phyloP scores from a whole-genome alignment of 169 alveolate genomes.

The Plasmodium falciparum region DNA sequence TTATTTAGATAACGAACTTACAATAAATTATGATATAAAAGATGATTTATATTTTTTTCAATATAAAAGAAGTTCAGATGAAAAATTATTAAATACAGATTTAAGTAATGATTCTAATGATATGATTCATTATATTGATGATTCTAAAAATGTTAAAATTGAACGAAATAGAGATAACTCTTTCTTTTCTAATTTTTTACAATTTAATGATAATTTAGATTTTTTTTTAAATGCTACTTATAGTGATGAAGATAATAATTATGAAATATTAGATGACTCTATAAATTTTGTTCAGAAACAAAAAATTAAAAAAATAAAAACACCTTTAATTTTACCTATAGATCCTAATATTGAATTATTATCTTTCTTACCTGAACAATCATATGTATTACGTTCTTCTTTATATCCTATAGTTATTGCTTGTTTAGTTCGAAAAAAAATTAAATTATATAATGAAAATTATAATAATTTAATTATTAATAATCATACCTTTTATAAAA shows the following conservation, averaged over 20 bases:
- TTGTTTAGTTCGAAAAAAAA: constrained; percentile 68
- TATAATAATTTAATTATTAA: constrained; percentile 59
- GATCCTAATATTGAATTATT: constrained; percentile 65
- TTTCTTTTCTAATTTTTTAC: constrained; percentile 63
- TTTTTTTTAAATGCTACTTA: constrained; percentile 41
- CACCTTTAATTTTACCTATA: constrained; percentile 61
- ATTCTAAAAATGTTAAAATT: constrained; percentile 24
- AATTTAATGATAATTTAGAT: constrained; percentile 49
- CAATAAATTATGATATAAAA: constrained; percentile 2
- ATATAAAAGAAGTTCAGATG: constrained; percentile 11
- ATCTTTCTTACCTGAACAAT: constrained; percentile 70
- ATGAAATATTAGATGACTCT: constrained; percentile 73
- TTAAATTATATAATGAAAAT: constrained; percentile 23
- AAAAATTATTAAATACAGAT: not conserved
- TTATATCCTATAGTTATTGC: constrained; percentile 74
- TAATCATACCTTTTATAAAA: constrained; percentile 44
- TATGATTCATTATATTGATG: constrained; percentile 47
- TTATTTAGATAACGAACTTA: constrained; percentile 40
- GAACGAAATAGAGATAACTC: constrained; percentile 61
- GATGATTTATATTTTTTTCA: constrained; percentile 35
- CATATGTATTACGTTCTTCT: constrained; percentile 68
- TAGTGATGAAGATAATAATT: constrained; percentile 60
- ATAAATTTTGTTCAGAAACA: constrained; percentile 65
- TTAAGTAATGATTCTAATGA: constrained; percentile 23
- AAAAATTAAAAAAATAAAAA: constrained; percentile 35